Percentiles rank a stretch among this genome's conserved stretches.
Evolutionary conservation across 129 eudicot species (phyloP).

Genomic region (Saposhnikovia divaricata): DNA sequence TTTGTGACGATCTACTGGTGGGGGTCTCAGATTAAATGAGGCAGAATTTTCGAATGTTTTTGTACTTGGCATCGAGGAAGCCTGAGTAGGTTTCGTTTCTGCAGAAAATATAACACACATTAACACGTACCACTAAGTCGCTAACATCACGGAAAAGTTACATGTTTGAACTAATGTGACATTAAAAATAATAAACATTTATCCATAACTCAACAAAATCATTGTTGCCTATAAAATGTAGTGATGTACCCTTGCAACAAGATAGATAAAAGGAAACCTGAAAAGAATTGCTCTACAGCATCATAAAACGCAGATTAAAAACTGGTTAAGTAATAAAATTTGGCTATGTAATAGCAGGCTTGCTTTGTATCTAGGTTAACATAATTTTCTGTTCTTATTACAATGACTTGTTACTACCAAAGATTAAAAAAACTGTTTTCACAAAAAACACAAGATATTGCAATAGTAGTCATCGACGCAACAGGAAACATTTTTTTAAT

Average conservation of each 20-base stretch:
- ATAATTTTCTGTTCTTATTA: too few relatives aligned
- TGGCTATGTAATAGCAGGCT: neutral
- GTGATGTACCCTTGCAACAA: neutral
- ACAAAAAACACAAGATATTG: neutral
- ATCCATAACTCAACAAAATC: neutral
- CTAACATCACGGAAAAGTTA: neutral
- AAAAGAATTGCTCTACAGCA: neutral
- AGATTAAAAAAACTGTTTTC: neutral
- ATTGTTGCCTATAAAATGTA: neutral
- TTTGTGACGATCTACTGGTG: conserved; percentile 71
- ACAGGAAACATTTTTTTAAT: neutral
- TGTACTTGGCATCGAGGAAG: conserved; percentile 38
- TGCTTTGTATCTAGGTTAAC: neutral
- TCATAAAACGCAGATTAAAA: neutral
- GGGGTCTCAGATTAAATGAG: conserved; percentile 66
- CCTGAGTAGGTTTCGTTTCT: conserved; percentile 57
- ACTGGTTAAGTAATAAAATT: neutral
- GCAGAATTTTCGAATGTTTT: conserved; percentile 54
- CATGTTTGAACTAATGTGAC: neutral
- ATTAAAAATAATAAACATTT: neutral
- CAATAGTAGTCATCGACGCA: neutral
- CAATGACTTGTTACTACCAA: neutral
- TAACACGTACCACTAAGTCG: neutral
- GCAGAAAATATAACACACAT: conserved; percentile 12
- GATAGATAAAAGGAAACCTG: neutral